Base-by-base conservation (phyloP, 331 rosid genomes). In the Saraca asoca region DNA sequence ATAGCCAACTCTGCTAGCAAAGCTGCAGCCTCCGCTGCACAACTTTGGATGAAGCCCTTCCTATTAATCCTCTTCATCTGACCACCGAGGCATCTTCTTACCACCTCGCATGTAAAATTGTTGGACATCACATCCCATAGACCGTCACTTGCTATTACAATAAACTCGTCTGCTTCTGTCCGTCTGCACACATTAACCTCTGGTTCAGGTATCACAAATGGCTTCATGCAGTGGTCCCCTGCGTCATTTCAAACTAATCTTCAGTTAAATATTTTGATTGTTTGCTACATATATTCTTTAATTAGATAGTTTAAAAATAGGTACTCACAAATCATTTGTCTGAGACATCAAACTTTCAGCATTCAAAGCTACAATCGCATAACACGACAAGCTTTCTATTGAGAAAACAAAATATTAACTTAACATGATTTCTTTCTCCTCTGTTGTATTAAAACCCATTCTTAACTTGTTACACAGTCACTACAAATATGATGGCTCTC, bases 61-160 rank as follows among this genome's bases (percentile, higher is more conserved):
- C 65, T 50, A 0, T 31, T 14, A 34, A 14, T 71, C 68, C 68
- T 80, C 46, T 8, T 70, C 66, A 35, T 64, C 9, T 77, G 67
- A 4, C 68, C 71, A 14, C 62, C 39, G 0, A 88, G 66, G 35
- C 77, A 78, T 8, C 58, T 68, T 44, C 69, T 20, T 9, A 78
- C 90, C 0, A 85, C 75, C 62, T 87, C 75, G 58, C 91, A 85
- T 7, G 81, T 85, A 48, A 68, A 64, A 33, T 72, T 76, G 53
- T 81, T 87, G 3, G 95, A 70, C 0, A 83, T 71, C 0, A 78
- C 84, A 68, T 90, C 91, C 95, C 91, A 90, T 6, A 90, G 70
- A 0, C 90, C 91, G 5, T 87, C 90, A 64, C 86, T 90, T 2
- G 88, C 96, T 0, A 87, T 76, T n/a, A 90, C 71, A 3, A 85